phyloP scores from a whole-genome alignment of 768 basidiomycete species.

The Suillus hirtellus region DNA sequence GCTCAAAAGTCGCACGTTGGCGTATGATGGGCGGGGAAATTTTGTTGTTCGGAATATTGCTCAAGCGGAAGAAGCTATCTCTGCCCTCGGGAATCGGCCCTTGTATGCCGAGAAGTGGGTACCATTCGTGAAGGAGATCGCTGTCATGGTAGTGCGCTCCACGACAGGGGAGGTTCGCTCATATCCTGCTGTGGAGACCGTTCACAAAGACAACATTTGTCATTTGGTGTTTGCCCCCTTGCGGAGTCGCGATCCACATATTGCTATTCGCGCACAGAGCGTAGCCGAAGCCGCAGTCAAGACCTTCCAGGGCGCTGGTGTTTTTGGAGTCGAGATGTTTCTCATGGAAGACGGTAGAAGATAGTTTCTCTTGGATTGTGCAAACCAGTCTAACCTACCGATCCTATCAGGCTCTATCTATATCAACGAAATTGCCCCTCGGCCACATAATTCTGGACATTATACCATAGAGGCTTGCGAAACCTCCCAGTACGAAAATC shows the following conservation, averaged over 20 bases:
- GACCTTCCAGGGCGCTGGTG: conserved; percentile 83
- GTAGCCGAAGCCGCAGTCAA: conserved; percentile 82
- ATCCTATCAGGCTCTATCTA: conserved; percentile 60
- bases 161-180: conserved; percentile 69
- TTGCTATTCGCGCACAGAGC: conserved; percentile 59
- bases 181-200: conserved; percentile 92
- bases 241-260: conserved; percentile 53
- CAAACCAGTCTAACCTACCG: background rate
- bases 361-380: background rate
- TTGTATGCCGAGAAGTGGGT: conserved; percentile 96
- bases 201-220: conserved; percentile 92
- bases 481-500: conserved; percentile 96
- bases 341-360: conserved; percentile 77
- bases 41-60: conserved; percentile 62
- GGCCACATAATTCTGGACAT: conserved; percentile 98
- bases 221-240: conserved; percentile 91
- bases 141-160: conserved; percentile 94
- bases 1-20: conserved; percentile 94
- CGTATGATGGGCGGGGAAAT: conserved; percentile 96
- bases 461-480: conserved; percentile 98
- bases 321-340: conserved; percentile 99
- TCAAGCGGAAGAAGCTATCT: conserved; percentile 52
- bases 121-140: conserved; percentile 84
- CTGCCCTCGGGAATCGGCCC: conserved; percentile 60
- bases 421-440: conserved; percentile 96